These are phyloP conservation scores for Volutella citrinella DNA, from an alignment of 2,329 filamentous ascomycete species.

Conservation along the genomic window DNA sequence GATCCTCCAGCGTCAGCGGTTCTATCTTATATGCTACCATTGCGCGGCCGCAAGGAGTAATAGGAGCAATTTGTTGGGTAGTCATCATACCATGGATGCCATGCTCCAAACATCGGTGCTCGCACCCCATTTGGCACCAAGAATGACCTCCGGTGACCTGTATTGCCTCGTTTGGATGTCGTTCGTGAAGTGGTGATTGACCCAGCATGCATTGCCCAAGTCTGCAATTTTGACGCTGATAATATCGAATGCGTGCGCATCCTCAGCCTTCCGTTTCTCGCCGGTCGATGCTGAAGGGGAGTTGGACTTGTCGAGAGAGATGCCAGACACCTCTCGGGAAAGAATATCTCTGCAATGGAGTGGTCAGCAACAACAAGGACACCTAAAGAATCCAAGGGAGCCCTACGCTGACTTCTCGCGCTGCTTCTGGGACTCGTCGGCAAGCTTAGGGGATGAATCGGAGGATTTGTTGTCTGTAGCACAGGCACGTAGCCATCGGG, in stretches of 20 bases:
- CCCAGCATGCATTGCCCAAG: constrained; percentile 97
- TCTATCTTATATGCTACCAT: no score
- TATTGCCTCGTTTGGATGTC: constrained; percentile 99
- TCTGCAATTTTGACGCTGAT: constrained; percentile 99
- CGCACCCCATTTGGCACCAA: constrained; percentile 98
- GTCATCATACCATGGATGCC: constrained; percentile 85
- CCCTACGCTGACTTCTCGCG: constrained; percentile 94
- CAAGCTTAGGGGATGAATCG: constrained; percentile 48
- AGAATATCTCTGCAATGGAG: constrained; percentile 67
- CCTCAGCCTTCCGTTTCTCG: constrained; percentile 62
- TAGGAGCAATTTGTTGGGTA: no score
- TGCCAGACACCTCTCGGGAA: constrained; percentile 89
- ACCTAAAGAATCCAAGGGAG: no score
- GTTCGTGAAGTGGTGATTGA: constrained; percentile 98
- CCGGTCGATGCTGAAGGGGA: constrained; percentile 49
- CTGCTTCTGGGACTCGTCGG: constrained; percentile 70
- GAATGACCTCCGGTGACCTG: constrained; percentile 91
- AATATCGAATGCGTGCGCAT: constrained; percentile 60
- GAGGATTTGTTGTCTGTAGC: constrained; percentile 33
- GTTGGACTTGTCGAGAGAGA: constrained; percentile 77
- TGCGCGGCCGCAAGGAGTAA: no score
- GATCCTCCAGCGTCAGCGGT: constrained; percentile 9
- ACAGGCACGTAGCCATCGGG: background rate
- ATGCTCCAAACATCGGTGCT: constrained; percentile 99
- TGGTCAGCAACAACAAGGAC: no score